phyloP scores from a whole-genome alignment of 805 yeast genomes.

The Ogataea glucozyma region DNA sequence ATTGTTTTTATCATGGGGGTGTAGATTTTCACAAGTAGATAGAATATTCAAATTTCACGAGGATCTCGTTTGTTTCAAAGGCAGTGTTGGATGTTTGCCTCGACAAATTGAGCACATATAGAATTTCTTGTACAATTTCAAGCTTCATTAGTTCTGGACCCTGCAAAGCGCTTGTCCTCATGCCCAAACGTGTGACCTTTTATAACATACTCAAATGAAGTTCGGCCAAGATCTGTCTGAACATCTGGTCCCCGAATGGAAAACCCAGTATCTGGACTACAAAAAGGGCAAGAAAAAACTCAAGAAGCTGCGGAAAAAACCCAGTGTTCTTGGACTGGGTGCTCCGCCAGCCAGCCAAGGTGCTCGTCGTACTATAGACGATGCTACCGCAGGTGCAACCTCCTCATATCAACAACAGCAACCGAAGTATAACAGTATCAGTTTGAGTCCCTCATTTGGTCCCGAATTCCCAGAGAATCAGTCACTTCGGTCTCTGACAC shows the following conservation, averaged over 20 bases:
- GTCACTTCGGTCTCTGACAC: conserved; percentile 22
- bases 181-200: no score
- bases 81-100: no score
- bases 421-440: conserved; percentile 8
- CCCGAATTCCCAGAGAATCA: conserved; percentile 3
- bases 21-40: no score
- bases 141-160: neutral
- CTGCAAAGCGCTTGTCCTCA: no score
- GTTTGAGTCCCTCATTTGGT: neutral
- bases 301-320: conserved; percentile 30
- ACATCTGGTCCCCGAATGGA: conserved; percentile 86
- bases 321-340: conserved; percentile 11
- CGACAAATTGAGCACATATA: no score
- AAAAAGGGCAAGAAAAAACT: conserved; percentile 47
- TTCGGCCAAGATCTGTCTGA: conserved; percentile 67
- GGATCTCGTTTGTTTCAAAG: no score
- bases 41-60: no score
- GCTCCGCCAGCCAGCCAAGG: neutral
- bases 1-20: neutral
- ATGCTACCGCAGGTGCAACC: no score
- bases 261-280: conserved; percentile 74
- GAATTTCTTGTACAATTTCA: no score
- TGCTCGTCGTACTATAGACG: no score
- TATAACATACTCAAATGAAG: no score
- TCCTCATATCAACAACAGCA: neutral